Evolutionary conservation across 2,329 filamentous ascomycete species (phyloP), one percentile per base, ranked within the genome.

Genomic region (Monascus ruber): DNA sequence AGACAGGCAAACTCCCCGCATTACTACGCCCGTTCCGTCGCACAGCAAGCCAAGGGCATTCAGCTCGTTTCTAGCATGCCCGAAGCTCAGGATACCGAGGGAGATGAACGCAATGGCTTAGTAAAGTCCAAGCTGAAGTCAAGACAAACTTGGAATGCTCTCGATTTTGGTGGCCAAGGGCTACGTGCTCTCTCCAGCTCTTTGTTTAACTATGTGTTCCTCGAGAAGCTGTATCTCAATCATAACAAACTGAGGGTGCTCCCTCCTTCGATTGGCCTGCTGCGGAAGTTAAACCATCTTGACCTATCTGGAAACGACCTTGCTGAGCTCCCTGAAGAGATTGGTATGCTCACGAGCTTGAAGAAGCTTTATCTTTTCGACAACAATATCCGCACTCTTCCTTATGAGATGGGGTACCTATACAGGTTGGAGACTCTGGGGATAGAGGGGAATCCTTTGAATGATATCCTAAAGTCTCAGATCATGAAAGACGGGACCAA

Each of bases 161-260:
- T 98, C 51, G 91, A 98, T 63, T 81, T 96, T 59, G 91, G 88
- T 51, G 91, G 91, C n/a, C 91, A 96, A 66, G 89, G 89, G 17
- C 70, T 98, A 36, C 82, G 87, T 49, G 84, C 86, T 42, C 71
- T 98, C 27, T 80, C 87, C 1, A 68, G 76, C 6, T 77, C 83
- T 34, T 71, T 98, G 27, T 96, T 96, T 67, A 73, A 76, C 49
- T 98, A 96, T 64, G 74, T 74, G 34, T 96, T 98, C 61, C 70
- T 98, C 41, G 84, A 84, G 49, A 89, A 93, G 63, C 76, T 98
- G 26, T 95, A 94, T 61, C 78, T 98, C 46, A 87, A 87, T 52
- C 89, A 87, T 49, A 98, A 98, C 71, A 88, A 87, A 59, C 74
- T 98, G 42, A 79, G 79, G 26, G 72, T 74, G 34, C 69, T 98